Evolutionary conservation across 305 asterid species (phyloP).

Genomic region (Lippia alba): DNA sequence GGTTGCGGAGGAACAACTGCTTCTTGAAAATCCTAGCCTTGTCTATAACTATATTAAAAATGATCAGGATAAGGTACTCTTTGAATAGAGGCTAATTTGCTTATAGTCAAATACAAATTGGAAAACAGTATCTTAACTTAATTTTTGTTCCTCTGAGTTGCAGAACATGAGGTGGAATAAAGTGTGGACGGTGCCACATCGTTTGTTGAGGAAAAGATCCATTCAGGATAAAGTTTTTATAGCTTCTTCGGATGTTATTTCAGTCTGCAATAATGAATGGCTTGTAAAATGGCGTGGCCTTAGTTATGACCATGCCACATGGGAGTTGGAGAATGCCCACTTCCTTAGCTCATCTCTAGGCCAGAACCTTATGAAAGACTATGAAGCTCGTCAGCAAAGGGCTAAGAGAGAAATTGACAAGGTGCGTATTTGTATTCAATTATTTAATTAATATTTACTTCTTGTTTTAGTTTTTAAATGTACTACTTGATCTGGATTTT

Average conservation of each 20-base stretch:
- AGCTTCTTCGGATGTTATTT: constrained; percentile 43
- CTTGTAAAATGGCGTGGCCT: constrained; percentile 82
- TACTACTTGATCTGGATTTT: constrained; percentile 21
- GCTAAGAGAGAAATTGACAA: constrained; percentile 48
- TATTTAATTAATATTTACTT: constrained; percentile 8
- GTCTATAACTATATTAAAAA: constrained; percentile 49
- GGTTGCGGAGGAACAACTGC: constrained; percentile 65
- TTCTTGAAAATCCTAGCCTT: constrained; percentile 51
- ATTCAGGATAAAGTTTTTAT: constrained; percentile 45
- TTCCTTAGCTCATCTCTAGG: constrained; percentile 56
- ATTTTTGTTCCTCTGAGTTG: constrained; percentile 28
- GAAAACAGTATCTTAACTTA: constrained; percentile 19
- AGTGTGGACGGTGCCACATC: constrained; percentile 74
- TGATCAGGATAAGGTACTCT: constrained; percentile 49
- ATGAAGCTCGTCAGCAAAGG: constrained; percentile 52
- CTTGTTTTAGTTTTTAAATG: constrained; percentile 4
- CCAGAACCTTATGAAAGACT: constrained; percentile 52
- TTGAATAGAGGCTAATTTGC: constrained; percentile 19
- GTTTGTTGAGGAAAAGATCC: constrained; percentile 60
- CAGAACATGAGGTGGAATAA: constrained; percentile 60
- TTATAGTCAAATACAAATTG: constrained; percentile 15
- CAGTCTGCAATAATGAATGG: constrained; percentile 63
- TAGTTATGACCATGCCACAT: constrained; percentile 63
- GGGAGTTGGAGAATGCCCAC: constrained; percentile 69
- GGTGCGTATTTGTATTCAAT: constrained; percentile 39